Evolutionary conservation across 2,329 filamentous ascomycete species (phyloP).

Genomic region (Ascochyta rabiei): DNA sequence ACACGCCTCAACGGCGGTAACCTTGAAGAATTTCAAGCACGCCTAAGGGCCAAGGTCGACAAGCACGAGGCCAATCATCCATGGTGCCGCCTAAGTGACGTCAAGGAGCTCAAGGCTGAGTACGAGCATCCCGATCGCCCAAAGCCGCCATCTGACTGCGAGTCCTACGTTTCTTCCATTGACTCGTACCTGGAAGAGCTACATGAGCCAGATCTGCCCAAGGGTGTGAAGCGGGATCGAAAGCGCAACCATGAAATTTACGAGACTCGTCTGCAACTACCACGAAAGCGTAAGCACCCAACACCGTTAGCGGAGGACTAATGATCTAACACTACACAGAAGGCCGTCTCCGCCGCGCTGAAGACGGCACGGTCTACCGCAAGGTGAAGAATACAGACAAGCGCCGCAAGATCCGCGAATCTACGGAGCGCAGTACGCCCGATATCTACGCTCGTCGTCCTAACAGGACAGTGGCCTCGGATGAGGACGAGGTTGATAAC

Average conservation of each 20-base stretch:
- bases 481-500: conserved; percentile 18
- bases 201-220: conserved; percentile 32
- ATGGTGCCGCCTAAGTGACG: conserved; percentile 39
- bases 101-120: conserved; percentile 39
- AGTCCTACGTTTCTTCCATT: conserved; percentile 27
- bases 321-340: conserved; percentile 18
- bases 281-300: conserved; percentile 30
- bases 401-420: conserved; percentile 14
- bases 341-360: conserved; percentile 36
- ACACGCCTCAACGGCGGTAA: conserved; percentile 36
- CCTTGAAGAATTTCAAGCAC: conserved; percentile 33
- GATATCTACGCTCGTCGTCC: not conserved
- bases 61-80: conserved; percentile 38
- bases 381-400: conserved; percentile 27
- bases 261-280: conserved; percentile 33
- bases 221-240: conserved; percentile 25
- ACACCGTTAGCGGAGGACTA: too few relatives aligned
- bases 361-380: conserved; percentile 34
- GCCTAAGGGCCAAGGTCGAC: conserved; percentile 33
- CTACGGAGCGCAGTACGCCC: conserved; percentile 17
- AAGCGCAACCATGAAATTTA: conserved; percentile 36
- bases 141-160: conserved; percentile 10
- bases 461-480: conserved; percentile 13
- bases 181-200: conserved; percentile 42
- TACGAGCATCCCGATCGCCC: conserved; percentile 30